These are phyloP conservation scores for Eucalyptus sp. DNA, from an alignment of 345 rosid species.

Conservation along the genomic window DNA sequence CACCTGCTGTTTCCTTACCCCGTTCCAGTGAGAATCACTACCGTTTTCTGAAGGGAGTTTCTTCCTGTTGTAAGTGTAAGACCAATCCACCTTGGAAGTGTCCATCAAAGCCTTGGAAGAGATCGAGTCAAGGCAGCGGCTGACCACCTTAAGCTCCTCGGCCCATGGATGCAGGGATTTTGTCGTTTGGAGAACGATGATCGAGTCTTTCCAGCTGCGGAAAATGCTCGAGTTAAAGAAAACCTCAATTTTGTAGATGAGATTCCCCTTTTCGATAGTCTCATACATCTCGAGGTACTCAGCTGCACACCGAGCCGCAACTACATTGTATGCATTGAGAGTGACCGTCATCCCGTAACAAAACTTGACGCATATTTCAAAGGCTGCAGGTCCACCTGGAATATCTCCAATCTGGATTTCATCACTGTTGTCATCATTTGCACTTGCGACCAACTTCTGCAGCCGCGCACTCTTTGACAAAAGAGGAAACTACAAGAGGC, in stretches of 20 bases:
- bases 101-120: conserved; percentile 53
- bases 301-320: conserved; percentile 77
- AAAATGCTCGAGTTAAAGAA: conserved; percentile 61
- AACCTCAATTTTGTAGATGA: conserved; percentile 63
- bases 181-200: conserved; percentile 51
- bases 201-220: conserved; percentile 73
- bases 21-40: conserved; percentile 32
- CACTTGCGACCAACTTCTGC: conserved; percentile 29
- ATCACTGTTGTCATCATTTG: conserved; percentile 23
- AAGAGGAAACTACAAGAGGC: conserved; percentile 45
- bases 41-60: conserved; percentile 44
- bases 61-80: conserved; percentile 61
- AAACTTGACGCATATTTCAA: conserved; percentile 82
- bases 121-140: conserved; percentile 56
- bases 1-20: conserved; percentile 29
- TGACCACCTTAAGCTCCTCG: conserved; percentile 45
- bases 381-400: conserved; percentile 82
- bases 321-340: conserved; percentile 79
- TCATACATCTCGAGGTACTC: conserved; percentile 70
- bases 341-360: conserved; percentile 91
- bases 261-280: conserved; percentile 48
- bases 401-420: conserved; percentile 57
- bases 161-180: conserved; percentile 38
- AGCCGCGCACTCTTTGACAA: conserved; percentile 44
- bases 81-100: conserved; percentile 63